A percentile compares a stretch with the other conserved stretches of the same genome.
Evolutionary conservation across 768 basidiomycete species (phyloP).

Genomic region (Suillus variegatus): DNA sequence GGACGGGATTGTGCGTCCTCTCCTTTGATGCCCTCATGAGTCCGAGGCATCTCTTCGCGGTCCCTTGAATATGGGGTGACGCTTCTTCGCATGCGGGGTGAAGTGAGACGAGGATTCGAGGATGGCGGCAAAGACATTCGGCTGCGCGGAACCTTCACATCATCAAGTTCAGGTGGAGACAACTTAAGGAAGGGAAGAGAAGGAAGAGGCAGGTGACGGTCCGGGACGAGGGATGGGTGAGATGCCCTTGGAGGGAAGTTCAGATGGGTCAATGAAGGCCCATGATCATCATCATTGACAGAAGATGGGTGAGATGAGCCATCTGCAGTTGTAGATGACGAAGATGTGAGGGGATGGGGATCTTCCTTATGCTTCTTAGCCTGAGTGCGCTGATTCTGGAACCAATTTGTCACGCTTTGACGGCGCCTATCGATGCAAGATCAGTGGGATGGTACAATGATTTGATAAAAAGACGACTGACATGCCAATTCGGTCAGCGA

Average conservation of each 20-base stretch:
- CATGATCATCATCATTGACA: constrained; percentile 10
- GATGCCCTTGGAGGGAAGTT: constrained; percentile 29
- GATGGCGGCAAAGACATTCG: constrained; percentile 34
- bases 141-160: constrained; percentile 24
- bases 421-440: constrained; percentile 53
- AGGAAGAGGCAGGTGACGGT: constrained; percentile 17
- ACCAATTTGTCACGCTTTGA: constrained; percentile 84
- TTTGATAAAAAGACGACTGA: constrained; percentile 40
- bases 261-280: constrained; percentile 13
- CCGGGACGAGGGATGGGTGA: constrained; percentile 31
- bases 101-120: constrained; percentile 26
- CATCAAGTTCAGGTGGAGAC: constrained; percentile 16
- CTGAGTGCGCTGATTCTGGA: constrained; percentile 81
- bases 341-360: constrained; percentile 24
- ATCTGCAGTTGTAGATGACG: constrained; percentile 26
- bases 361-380: constrained; percentile 73
- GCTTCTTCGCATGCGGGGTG: constrained; percentile 31
- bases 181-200: constrained; percentile 13
- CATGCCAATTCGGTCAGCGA: constrained; percentile 76
- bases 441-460: constrained; percentile 22
- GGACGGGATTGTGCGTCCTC: constrained; percentile 50
- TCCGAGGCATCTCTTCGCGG: constrained; percentile 22
- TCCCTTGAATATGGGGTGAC: constrained; percentile 31
- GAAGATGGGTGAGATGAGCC: constrained; percentile 7
- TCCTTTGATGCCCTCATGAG: constrained; percentile 17